Conservation (phyloP, 2,329 filamentous ascomycete genomes). For the Aspergillus sp. region DNA sequence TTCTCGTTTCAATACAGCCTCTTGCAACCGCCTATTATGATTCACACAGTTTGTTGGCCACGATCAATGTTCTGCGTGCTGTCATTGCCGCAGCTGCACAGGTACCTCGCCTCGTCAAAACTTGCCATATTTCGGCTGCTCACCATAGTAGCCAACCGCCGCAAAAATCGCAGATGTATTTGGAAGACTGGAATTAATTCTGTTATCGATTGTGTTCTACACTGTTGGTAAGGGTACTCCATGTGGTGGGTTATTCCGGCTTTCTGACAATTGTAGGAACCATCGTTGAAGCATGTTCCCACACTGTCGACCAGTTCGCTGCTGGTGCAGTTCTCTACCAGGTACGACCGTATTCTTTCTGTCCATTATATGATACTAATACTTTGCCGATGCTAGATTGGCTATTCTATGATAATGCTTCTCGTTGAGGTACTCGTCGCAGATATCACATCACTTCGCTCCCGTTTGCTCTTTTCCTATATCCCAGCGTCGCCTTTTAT, state of each 20-base stretch:
- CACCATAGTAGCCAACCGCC: constrained; percentile 45
- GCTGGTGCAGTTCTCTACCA: constrained; percentile 58
- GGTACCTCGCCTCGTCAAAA: constrained; percentile 15
- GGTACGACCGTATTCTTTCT: constrained; percentile 11
- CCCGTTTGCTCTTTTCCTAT: constrained; percentile 62
- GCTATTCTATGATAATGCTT: constrained; percentile 58
- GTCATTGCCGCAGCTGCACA: constrained; percentile 57
- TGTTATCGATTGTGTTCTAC: constrained; percentile 54
- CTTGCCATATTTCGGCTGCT: background rate
- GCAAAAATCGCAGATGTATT: constrained; percentile 62
- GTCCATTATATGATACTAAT: background rate
- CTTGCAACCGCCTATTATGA: constrained; percentile 50
- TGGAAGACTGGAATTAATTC: constrained; percentile 56
- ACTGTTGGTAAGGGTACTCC: constrained; percentile 35
- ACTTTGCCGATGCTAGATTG: constrained; percentile 39
- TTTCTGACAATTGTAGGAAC: constrained; percentile 33
- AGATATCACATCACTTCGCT: constrained; percentile 59
- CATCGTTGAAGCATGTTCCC: constrained; percentile 52
- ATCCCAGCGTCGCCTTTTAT: constrained; percentile 57
- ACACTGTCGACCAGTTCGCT: constrained; percentile 48
- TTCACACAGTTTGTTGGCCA: constrained; percentile 53
- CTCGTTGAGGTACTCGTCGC: constrained; percentile 61
- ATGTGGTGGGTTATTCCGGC: background rate
- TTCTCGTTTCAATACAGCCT: constrained; percentile 31
- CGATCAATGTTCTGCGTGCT: constrained; percentile 54